A percentile compares a stretch with the other conserved stretches of the same genome.
These are phyloP conservation scores for Casaregolazyma lundiana DNA, from an alignment of 1,139 yeast genomes.

Conservation along the genomic window DNA sequence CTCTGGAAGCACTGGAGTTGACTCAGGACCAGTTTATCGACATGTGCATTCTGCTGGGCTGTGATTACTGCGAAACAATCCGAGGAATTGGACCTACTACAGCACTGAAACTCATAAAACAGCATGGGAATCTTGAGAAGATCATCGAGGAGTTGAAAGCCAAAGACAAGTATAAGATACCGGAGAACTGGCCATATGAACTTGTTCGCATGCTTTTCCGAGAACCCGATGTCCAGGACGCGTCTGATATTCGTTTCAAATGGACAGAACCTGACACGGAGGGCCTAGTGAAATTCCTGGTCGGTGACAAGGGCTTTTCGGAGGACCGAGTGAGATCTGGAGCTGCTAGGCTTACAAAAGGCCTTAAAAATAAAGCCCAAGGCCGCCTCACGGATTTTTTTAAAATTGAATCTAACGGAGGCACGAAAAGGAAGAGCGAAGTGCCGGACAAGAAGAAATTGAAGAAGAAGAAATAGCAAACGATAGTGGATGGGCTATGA, in stretches of 20 bases:
- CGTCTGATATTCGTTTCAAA: slow-evolving; percentile 52
- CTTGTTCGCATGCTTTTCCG: slow-evolving; percentile 82
- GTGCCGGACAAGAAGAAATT: slow-evolving; percentile 24
- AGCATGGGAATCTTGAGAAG: slow-evolving; percentile 74
- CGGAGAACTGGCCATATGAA: slow-evolving; percentile 91
- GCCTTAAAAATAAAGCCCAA: slow-evolving; percentile 79
- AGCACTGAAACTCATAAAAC: slow-evolving; percentile 81
- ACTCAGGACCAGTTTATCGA: slow-evolving; percentile 75
- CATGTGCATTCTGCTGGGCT: slow-evolving; percentile 86
- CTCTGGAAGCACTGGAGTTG: slow-evolving; percentile 72
- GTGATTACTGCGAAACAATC: slow-evolving; percentile 95
- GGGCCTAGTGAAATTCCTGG: slow-evolving; percentile 67
- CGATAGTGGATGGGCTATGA: background rate
- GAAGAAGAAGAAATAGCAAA: slow-evolving; percentile 14
- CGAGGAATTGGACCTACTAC: slow-evolving; percentile 95
- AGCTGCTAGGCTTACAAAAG: slow-evolving; percentile 78
- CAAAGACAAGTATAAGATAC: slow-evolving; percentile 71
- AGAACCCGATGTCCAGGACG: slow-evolving; percentile 70
- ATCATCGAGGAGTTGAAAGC: slow-evolving; percentile 60
- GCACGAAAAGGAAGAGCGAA: slow-evolving; percentile 26
- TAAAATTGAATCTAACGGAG: slow-evolving; percentile 50
- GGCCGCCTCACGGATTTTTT: slow-evolving; percentile 92
- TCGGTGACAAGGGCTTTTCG: slow-evolving; percentile 74
- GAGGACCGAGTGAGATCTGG: slow-evolving; percentile 90
- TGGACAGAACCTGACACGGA: slow-evolving; percentile 77